Evolutionary conservation across 108 stramenopile genomes (phyloP).

Genomic region (Fistulifera solaris): DNA sequence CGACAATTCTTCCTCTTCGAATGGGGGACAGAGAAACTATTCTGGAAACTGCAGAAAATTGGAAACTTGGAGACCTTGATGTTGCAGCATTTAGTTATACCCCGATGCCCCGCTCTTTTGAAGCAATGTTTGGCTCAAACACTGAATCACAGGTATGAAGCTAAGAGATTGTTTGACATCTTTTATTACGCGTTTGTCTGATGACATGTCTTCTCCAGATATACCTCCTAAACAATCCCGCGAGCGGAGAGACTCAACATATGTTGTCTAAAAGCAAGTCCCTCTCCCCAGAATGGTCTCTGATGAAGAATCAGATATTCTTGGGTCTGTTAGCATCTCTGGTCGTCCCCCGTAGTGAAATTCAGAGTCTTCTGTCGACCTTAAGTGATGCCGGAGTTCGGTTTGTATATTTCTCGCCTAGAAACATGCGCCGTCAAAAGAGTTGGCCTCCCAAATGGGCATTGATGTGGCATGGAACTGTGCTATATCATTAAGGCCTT

Average conservation of each 20-base stretch:
- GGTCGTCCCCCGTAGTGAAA: constrained; percentile 84
- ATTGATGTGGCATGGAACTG: constrained; percentile 96
- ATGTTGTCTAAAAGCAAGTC: constrained; percentile 19
- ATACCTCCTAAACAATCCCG: constrained; percentile 3
- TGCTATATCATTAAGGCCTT: constrained; percentile 81
- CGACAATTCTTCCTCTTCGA: constrained; percentile 73
- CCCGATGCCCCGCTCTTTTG: constrained; percentile 83
- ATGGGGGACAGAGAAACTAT: constrained; percentile 55
- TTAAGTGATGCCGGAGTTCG: constrained; percentile 87
- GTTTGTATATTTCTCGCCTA: constrained; percentile 94
- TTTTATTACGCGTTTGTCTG: neutral
- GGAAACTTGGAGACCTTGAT: constrained; percentile 85
- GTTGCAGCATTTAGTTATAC: constrained; percentile 89
- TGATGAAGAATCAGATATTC: constrained; percentile 85
- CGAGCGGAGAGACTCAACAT: neutral
- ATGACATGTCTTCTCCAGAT: constrained; percentile 1
- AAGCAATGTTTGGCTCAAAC: constrained; percentile 9
- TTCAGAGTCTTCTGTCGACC: constrained; percentile 69
- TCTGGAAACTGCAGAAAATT: constrained; percentile 70
- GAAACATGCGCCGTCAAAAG: constrained; percentile 96
- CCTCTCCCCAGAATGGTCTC: constrained; percentile 41
- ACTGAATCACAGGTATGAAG: too few relatives aligned
- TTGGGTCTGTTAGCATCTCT: constrained; percentile 89
- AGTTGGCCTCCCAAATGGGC: constrained; percentile 86
- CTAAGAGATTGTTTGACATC: too few relatives aligned